A percentile compares a stretch with the other conserved stretches of the same genome.
These are phyloP conservation scores for Saturnispora hagleri DNA, from an alignment of 805 yeast species.

Conservation along the genomic window DNA sequence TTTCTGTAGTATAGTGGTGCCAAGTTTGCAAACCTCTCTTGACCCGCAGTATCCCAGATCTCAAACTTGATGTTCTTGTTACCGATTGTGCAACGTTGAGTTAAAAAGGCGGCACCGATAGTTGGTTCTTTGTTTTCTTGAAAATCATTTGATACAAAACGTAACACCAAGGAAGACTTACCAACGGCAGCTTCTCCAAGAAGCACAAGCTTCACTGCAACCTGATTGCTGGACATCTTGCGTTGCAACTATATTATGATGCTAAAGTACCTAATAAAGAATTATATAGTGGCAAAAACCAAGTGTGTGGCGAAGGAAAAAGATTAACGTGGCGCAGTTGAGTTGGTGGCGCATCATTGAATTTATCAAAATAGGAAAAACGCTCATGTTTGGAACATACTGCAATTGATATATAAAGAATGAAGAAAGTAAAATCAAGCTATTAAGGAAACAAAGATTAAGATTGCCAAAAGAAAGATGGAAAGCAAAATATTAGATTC, in stretches of 20 bases:
- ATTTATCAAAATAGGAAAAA: slow-evolving; percentile 1
- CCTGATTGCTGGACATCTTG: slow-evolving; percentile 29
- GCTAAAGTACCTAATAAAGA: background rate
- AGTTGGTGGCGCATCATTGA: slow-evolving; percentile 5
- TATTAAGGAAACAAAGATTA: background rate
- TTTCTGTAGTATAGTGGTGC: slow-evolving; percentile 98
- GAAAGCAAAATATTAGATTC: background rate
- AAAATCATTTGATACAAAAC: slow-evolving; percentile 91
- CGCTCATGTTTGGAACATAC: background rate
- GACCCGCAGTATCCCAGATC: slow-evolving; percentile 98
- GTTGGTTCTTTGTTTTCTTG: slow-evolving; percentile 98
- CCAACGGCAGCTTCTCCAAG: slow-evolving; percentile 98
- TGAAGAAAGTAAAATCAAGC: too few species aligned
- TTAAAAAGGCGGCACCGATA: slow-evolving; percentile 94
- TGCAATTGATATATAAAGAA: background rate
- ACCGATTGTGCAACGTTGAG: slow-evolving; percentile 86
- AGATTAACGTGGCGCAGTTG: background rate
- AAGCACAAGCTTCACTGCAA: slow-evolving; percentile 80
- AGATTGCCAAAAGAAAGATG: background rate
- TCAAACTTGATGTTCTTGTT: slow-evolving; percentile 84
- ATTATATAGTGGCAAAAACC: background rate
- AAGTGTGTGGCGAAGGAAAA: background rate
- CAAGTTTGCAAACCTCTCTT: slow-evolving; percentile 89
- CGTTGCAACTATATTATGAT: background rate
- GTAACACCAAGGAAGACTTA: slow-evolving; percentile 80